Base-by-base conservation (phyloP, 345 rosid genomes). In the Excoecaria cochinchinensis region DNA sequence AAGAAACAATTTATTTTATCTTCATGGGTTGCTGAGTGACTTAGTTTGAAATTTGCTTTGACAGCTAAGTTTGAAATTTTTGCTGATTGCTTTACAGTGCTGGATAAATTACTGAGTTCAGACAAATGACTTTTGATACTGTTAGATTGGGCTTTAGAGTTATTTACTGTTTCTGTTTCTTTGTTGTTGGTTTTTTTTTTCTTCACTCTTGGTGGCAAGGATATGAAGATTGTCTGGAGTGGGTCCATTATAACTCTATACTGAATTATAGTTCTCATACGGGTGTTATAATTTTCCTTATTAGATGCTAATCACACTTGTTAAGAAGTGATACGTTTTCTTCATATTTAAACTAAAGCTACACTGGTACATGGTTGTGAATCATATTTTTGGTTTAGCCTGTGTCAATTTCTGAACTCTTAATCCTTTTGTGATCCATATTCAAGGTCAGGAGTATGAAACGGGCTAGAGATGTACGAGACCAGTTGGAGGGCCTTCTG, bases 361-460 rank as follows among this genome's bases (percentile, higher is more conserved):
- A 7, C 3, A 13, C 51, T 17, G 12, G 10, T 69, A 10, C n/a
- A 48, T 24, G 67, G 47, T 14, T 44, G 42, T 39, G 39, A 66
- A 38, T 50, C 15, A 8, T 47, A 31, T 48, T 40, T 5, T 76
- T 64, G 52, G 6, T 36, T 50, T 11, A 46, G 46, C 42, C 31
- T 72, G 0, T 22, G 51, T 55, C 3, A 4, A 15, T 39, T 22
- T 48, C n/a, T 53, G 47, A 74, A 58, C 39, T 74, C 1, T 65
- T 63, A 44, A 58, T 51, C 14, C 8, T 69, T 46, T 74, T 78
- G 50, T 77, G 39, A 31, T 77, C 58, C 76, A 57, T 81, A 52
- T 77, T 78, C 61, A 78, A 95, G 99, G 99, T 95, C 42, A 85
- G 97, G 87, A 95, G 99, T 80, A 95, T 95, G 97, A 95, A 95